Evolutionary conservation across 768 basidiomycete genomes (phyloP), one percentile per base, ranked within the genome.

Genomic region (Calocybe cyanea): DNA sequence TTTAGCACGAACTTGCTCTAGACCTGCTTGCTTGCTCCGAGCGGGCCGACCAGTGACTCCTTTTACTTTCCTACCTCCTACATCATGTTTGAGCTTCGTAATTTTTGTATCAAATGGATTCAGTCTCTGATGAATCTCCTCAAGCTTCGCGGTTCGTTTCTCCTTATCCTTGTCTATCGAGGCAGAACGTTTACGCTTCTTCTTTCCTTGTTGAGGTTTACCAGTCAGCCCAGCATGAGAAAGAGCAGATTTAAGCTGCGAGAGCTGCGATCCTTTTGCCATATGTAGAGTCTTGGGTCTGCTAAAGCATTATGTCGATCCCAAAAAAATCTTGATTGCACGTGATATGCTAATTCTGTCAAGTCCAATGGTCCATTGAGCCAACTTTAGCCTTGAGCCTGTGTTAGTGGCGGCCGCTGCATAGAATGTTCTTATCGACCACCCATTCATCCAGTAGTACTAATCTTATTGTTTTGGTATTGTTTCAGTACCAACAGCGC

Each of bases 101-200:
- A 93, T 87, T 55, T 92, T 89, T 57, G 84, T 76, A 63, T 99
- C 95, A 64, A 99, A 99, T 15, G 92, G 89, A 69, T 96, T 98
- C 58, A 97, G 73, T 55, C 78, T 81, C 56, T 81, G 78, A 52
- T 91, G 83, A 50, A 98, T 94, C 59, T 87, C 86, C 42, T 81
- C 79, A 33, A 97, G 77, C 57, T 80, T 89, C 5, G 83, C 80
- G 0, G 87, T 79, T 51, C 77, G 82, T 65, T 89, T 91, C 52
- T 85, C 86, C 62, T 86, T 90, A 60, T 91, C 89, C 51, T 81
- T 83, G 61, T 91, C 88, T 20, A 76, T 71, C 35, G 72, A 64
- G 3, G 64, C 65, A 1, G 72, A 59, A 32, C 85, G 77, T 59
- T 85, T 90, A 50, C 85, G 73, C 64, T 91, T 92, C 64, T 91